Evolutionary conservation across 306 rosid species (phyloP), one percentile per base, ranked within the genome.

Genomic region (Rubus parviflorus): DNA sequence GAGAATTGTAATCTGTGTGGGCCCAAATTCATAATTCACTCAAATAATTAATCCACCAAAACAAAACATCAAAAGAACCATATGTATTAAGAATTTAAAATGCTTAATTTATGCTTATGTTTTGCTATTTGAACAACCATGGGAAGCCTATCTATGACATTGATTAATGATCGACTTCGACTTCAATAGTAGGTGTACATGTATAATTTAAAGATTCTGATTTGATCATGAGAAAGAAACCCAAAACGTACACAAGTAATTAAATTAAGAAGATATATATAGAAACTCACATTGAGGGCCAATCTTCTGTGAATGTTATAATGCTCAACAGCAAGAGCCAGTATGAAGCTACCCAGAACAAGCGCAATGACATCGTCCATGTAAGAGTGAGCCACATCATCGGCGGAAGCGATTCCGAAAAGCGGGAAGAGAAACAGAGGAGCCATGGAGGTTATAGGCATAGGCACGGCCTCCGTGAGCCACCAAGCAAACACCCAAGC

Each of bases 251-350:
- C 14, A 22, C 16, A 23, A n/a, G 25, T n/a, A n/a, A n/a, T n/a
- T n/a, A n/a, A 22, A 15, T 6, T 40, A 37, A 35, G 6, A 37
- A 35, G 6, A n/a, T n/a, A n/a, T n/a, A 25, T 14, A 42, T 12
- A 10, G 41, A 49, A 77, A 79, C 97, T 89, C 63, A 94, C 98
- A 22, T 90, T 94, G 67, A 92, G 86, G 62, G 98, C 97, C 72
- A 94, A 78, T 85, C 98, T 83, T 70, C 87, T 85, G 49, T 94
- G 98, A 0, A 94, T 86, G 80, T 90, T 90, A 70, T 94, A 92
- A 77, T 95, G 94, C 83, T 94, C 98, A 0, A 94, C 98, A 6
- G 97, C 97, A 19, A 94, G 90, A 11, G 94, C 98, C 22, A 94
- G 90, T 0, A 94, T 88, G 79, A 94, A 94, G 75, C 97, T 92